Evolutionary conservation across 2,329 filamentous ascomycete genomes (phyloP), one percentile per base, ranked within the genome.

Genomic region (Cladosporium sp.): DNA sequence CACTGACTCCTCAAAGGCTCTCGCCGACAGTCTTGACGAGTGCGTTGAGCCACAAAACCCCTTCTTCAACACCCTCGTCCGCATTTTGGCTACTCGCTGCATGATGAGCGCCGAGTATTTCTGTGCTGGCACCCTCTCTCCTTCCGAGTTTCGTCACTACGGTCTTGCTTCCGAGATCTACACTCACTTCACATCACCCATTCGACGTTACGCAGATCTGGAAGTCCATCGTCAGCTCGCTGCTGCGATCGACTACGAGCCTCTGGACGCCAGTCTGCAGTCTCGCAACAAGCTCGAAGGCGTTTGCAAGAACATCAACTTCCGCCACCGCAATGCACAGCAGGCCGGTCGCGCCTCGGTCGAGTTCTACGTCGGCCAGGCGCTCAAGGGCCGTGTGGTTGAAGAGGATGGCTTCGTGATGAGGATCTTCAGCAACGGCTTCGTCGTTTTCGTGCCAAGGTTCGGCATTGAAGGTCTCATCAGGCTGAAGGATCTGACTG

Each of bases 31-130:
- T 21, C 86, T 99, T 1, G 95, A 99, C 78, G 82, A 80, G 38
- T 99, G 95, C 77, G 84, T 90, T 58, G 93, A 97, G 75, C 80
- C 88, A 0, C 77, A 83, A 11, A 92, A 98, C 73, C 92, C 94
- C 32, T 99, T 97, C 83, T 98, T 99, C 86, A 99, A 99, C 85
- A 99, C 94, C 2, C 88, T 99, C 28, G 90, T 99, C 72, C 92
- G 95, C 76, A 97, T 99, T 80, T 91, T 99, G 83, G 95, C 95
- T 11, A 99, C 95, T 10, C 90, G 95, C 26, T 99, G 95, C 86
- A 99, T 99, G 95, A 97, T 97, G 85, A 95, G 92, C 64, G 95
- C 95, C 68, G 95, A 99, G 80, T 99, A 99, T 81, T 99, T 99
- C 80, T 95, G 92, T 80, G 92, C 94, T 0, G 95, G 95, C 67